phyloP scores from a whole-genome alignment of 202 grass and related monocot genomes.

The Saccharum hybrid region DNA sequence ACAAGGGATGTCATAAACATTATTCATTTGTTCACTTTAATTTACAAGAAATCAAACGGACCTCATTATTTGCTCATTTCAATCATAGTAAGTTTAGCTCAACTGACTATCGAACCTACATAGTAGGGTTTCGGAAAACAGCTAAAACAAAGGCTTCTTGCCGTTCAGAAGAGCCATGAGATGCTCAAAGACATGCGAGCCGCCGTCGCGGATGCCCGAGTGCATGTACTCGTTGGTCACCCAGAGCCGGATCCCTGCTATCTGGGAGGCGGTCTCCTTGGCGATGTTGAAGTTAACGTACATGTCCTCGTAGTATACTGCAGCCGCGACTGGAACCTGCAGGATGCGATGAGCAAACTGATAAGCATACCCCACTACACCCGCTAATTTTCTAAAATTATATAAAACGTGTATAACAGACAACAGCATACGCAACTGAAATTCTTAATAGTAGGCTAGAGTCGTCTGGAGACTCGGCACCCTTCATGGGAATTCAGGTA shows the following conservation, averaged over 20 bases:
- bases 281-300: conserved; percentile 96
- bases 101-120: background rate
- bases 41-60: background rate
- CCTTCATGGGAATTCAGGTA: background rate
- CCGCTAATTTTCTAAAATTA: background rate
- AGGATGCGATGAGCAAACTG: background rate
- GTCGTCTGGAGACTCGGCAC: background rate
- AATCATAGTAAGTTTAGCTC: background rate
- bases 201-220: conserved; percentile 71
- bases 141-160: conserved; percentile 80
- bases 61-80: background rate
- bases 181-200: conserved; percentile 75
- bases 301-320: conserved; percentile 98
- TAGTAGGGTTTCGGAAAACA: background rate
- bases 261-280: conserved; percentile 83
- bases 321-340: conserved; percentile 85
- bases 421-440: background rate
- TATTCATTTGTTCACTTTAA: background rate
- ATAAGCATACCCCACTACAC: background rate
- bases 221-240: conserved; percentile 98
- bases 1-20: background rate
- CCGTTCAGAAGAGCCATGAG: conserved; percentile 77
- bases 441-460: background rate
- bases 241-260: conserved; percentile 79
- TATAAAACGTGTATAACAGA: background rate